Evolutionary conservation across 2,329 filamentous ascomycete genomes (phyloP).

Genomic region (Hymenotorrendiella dingleyae): DNA sequence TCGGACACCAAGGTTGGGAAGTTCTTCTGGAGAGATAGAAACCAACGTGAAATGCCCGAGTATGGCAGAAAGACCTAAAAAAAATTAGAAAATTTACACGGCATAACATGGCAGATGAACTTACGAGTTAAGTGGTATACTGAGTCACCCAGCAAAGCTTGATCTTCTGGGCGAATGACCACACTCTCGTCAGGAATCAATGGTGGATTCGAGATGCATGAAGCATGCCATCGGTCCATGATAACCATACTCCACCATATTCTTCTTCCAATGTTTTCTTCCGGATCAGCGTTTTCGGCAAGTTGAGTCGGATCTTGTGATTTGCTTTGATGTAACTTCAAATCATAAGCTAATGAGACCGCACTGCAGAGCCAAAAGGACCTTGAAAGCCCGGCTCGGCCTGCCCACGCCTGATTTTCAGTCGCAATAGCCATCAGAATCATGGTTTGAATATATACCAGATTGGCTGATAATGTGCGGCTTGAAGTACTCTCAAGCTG

Average conservation of each 20-base stretch:
- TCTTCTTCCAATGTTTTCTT: constrained; percentile 55
- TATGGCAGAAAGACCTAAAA: constrained; percentile 50
- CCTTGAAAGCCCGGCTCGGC: constrained; percentile 36
- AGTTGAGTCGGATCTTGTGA: constrained; percentile 34
- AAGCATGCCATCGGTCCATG: constrained; percentile 68
- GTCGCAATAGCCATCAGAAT: constrained; percentile 61
- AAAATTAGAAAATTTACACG: constrained; percentile 3
- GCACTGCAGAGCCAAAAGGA: constrained; percentile 58
- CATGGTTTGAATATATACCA: constrained; percentile 60
- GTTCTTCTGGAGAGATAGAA: constrained; percentile 37
- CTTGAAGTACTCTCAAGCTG: constrained; percentile 39
- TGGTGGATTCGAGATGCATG: constrained; percentile 56
- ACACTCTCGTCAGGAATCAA: constrained; percentile 58
- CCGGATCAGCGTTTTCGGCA: constrained; percentile 50
- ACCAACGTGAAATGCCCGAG: constrained; percentile 49
- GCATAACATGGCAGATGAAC: constrained; percentile 29
- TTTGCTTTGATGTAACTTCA: constrained; percentile 52
- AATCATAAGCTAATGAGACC: constrained; percentile 57
- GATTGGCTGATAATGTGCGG: constrained; percentile 36
- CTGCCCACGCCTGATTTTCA: constrained; percentile 46
- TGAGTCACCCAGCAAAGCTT: constrained; percentile 53
- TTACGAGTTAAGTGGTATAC: constrained; percentile 61
- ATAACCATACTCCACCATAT: constrained; percentile 69
- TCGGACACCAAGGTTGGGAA: constrained; percentile 37
- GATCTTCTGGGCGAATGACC: constrained; percentile 54